These are phyloP conservation scores for Scheffersomyces illinoinensis DNA, from an alignment of 1,139 yeast genomes.

Conservation along the genomic window DNA sequence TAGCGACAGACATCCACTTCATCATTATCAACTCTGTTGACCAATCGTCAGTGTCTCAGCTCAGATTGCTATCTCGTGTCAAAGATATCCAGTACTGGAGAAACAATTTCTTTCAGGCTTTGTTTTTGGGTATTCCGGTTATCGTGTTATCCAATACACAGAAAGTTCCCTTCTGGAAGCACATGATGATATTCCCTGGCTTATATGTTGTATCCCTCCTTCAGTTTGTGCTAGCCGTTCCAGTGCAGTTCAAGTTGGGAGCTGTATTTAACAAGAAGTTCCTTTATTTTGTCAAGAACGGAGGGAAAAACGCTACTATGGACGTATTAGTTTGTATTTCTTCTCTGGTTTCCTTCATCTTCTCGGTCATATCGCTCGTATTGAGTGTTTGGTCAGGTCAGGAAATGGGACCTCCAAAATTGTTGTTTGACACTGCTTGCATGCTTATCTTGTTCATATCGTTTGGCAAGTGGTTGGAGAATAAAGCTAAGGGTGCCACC, in stretches of 20 bases:
- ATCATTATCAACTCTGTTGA: constrained; percentile 44
- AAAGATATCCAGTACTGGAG: constrained; percentile 77
- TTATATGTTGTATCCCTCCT: constrained; percentile 59
- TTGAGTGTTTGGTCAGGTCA: constrained; percentile 42
- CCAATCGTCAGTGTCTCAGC: constrained; percentile 58
- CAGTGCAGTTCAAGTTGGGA: constrained; percentile 71
- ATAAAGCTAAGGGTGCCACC: constrained; percentile 91
- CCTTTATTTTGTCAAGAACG: constrained; percentile 61
- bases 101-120: constrained; percentile 50
- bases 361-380: constrained; percentile 64
- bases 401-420: constrained; percentile 55
- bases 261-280: constrained; percentile 64
- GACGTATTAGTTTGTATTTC: constrained; percentile 87
- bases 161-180: constrained; percentile 31
- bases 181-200: constrained; percentile 45
- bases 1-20: constrained; percentile 32
- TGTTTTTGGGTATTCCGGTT: constrained; percentile 64
- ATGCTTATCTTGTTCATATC: constrained; percentile 85
- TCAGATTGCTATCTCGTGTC: constrained; percentile 64
- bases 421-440: constrained; percentile 83
- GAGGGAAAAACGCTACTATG: constrained; percentile 79
- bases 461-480: constrained; percentile 88
- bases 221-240: constrained; percentile 62
- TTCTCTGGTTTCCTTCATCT: constrained; percentile 74
- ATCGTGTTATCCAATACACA: constrained; percentile 54